Base-by-base conservation (phyloP, 1,284 basidiomycete genomes). In the Pseudozyma tsukubaensis region DNA sequence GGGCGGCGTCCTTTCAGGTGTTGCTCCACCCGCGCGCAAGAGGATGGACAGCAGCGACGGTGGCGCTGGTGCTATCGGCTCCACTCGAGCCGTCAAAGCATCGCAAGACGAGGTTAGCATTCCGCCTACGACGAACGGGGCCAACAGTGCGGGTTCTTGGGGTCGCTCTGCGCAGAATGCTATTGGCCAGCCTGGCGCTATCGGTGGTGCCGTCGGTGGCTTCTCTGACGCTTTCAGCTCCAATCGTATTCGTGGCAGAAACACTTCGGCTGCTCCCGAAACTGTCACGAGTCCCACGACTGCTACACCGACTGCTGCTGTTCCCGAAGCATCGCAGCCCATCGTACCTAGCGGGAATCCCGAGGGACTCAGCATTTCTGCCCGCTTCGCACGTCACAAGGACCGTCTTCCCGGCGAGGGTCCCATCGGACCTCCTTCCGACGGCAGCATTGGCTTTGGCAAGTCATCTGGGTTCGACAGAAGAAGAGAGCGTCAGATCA, bases 361-460 rank as follows among this genome's bases (percentile, higher is more conserved):
- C 35, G 60, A 72, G 29, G 65, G 70, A 9, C 50, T 72, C n/a
- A 72, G 70, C 64, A 69, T 67, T 42, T 74, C 70, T 10, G 71
- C 71, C 42, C 50, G 63, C 10, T 77, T 77, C 40, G 75, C 60
- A 5, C 72, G 75, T n/a, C 62, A 64, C 58, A 75, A 79, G 36
- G 78, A 81, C 16, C 67, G 77, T 29, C 37, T 63, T 18, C 77
- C 79, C 2, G 77, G 80, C n/a, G 80, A 79, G 45, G 78, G 78
- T 24, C 80, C 80, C 42, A 79, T 80, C 48, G 78, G 78, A 11
- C 78, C 78, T 12, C 72, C 78, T 37, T 70, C 78, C 24, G 80
- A 82, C 43, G 73, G 73, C 51, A 80, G 77, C 54, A 77, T 73
- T 18, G 80, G 80, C 49, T 82, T 82, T 55, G 71, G 61, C 58